Evolutionary conservation across 306 rosid species (phyloP).

Genomic region (Cicer chorassanicum): DNA sequence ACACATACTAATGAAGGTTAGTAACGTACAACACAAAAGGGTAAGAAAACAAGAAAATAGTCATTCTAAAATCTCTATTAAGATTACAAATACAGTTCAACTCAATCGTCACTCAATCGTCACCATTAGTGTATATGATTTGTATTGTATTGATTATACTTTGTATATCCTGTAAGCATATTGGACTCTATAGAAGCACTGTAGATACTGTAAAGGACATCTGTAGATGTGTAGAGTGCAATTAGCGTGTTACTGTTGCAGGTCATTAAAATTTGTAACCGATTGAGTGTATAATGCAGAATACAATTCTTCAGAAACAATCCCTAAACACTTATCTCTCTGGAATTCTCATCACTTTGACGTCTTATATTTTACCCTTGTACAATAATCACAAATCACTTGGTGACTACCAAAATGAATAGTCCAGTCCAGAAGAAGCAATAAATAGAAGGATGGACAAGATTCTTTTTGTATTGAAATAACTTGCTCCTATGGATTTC

Average conservation of each 20-base stretch:
- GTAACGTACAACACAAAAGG: constrained; percentile 19
- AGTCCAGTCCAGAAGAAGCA: too few relatives aligned
- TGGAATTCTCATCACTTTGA: too few relatives aligned
- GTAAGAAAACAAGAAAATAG: constrained; percentile 18
- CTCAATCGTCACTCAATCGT: constrained; percentile 33
- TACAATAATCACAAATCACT: too few relatives aligned
- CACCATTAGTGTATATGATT: neutral
- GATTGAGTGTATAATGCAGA: neutral
- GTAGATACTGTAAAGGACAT: neutral
- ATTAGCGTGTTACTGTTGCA: neutral
- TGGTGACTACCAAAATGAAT: too few relatives aligned
- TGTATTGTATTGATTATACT: neutral
- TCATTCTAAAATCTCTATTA: constrained; percentile 19
- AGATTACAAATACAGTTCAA: constrained; percentile 29
- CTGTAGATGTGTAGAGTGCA: neutral
- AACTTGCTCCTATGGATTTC: too few relatives aligned
- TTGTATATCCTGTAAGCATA: neutral
- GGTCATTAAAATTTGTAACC: neutral
- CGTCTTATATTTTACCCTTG: too few relatives aligned
- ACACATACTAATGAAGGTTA: constrained; percentile 31
- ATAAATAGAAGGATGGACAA: too few relatives aligned
- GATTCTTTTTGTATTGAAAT: too few relatives aligned
- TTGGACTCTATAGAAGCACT: neutral
- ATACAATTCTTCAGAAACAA: neutral
- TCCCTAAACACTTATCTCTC: too few relatives aligned